Conservation (phyloP, 176 grass and related monocot species). For the Eremochloa ophiuroides region DNA sequence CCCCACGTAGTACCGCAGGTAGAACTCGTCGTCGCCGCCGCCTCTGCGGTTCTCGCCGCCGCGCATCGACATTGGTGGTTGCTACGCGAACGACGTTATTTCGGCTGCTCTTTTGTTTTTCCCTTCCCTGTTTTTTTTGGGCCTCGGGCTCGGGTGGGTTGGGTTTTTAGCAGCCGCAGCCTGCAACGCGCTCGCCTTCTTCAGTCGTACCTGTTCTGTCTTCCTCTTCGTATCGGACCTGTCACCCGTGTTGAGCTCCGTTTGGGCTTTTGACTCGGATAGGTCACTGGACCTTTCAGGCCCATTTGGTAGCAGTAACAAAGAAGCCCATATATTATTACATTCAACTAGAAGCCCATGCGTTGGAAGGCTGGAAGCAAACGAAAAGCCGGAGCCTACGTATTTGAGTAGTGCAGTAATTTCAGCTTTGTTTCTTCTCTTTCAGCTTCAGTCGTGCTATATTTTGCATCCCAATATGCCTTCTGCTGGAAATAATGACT, state of each 20-base stretch:
- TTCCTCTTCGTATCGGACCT: not conserved
- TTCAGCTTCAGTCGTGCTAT: too few relatives aligned
- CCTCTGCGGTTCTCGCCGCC: not conserved
- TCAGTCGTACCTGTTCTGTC: too few relatives aligned
- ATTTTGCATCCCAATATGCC: too few relatives aligned
- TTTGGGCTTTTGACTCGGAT: not conserved
- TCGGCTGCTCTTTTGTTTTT: not conserved
- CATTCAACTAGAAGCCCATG: too few relatives aligned
- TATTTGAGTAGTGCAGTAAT: too few relatives aligned
- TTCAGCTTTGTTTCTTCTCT: too few relatives aligned
- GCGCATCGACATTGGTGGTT: not conserved
- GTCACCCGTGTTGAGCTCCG: not conserved
- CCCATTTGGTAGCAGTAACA: not conserved
- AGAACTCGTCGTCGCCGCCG: conserved; percentile 61
- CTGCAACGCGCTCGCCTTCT: not conserved
- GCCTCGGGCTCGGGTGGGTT: not conserved
- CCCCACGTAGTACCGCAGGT: conserved; percentile 95
- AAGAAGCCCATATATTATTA: too few relatives aligned
- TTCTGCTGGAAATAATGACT: not conserved
- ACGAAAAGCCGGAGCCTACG: too few relatives aligned
- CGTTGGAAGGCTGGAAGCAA: too few relatives aligned
- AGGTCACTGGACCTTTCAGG: not conserved
- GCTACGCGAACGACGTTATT: not conserved
- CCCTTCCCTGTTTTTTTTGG: not conserved
- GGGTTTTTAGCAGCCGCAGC: not conserved